These are phyloP conservation scores for Microsporum canis DNA, from an alignment of 2,329 filamentous ascomycete species.

Conservation along the genomic window DNA sequence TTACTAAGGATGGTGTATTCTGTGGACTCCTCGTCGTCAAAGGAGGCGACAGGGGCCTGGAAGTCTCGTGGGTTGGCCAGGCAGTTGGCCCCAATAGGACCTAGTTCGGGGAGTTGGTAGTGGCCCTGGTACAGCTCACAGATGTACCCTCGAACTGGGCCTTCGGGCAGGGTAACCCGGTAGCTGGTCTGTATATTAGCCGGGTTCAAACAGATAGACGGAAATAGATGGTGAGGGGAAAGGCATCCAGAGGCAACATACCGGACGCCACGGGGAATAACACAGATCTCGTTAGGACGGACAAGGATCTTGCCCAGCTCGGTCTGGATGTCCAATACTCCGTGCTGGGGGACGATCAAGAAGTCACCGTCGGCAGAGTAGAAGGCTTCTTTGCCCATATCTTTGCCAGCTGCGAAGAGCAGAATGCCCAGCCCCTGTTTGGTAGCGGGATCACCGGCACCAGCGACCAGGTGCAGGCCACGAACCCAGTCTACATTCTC, in stretches of 20 bases:
- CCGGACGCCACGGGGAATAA: conserved; percentile 62
- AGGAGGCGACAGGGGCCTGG: conserved; percentile 57
- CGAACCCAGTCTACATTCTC: conserved; percentile 58
- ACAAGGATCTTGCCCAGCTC: conserved; percentile 64
- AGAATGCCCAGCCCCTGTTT: conserved; percentile 72
- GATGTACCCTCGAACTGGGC: conserved; percentile 59
- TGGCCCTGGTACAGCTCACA: conserved; percentile 64
- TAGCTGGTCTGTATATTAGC: conserved; percentile 35
- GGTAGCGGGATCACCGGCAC: conserved; percentile 65
- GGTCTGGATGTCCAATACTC: conserved; percentile 62
- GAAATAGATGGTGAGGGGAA: neutral
- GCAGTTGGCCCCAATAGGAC: conserved; percentile 61
- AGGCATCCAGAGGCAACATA: conserved; percentile 13
- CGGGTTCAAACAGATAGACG: neutral
- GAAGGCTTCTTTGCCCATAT: conserved; percentile 69
- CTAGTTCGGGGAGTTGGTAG: conserved; percentile 59
- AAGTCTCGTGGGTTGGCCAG: conserved; percentile 69
- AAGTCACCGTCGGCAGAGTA: conserved; percentile 77
- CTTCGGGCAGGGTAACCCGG: conserved; percentile 53
- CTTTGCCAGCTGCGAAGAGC: conserved; percentile 65
- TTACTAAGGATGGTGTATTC: conserved; percentile 51
- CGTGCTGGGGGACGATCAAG: conserved; percentile 64
- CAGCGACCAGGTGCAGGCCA: conserved; percentile 60
- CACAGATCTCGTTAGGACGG: conserved; percentile 65
- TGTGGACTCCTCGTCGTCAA: conserved; percentile 44